Conservation (phyloP, 1,284 basidiomycete species). For the Cutaneotrichosporon mucoides region DNA sequence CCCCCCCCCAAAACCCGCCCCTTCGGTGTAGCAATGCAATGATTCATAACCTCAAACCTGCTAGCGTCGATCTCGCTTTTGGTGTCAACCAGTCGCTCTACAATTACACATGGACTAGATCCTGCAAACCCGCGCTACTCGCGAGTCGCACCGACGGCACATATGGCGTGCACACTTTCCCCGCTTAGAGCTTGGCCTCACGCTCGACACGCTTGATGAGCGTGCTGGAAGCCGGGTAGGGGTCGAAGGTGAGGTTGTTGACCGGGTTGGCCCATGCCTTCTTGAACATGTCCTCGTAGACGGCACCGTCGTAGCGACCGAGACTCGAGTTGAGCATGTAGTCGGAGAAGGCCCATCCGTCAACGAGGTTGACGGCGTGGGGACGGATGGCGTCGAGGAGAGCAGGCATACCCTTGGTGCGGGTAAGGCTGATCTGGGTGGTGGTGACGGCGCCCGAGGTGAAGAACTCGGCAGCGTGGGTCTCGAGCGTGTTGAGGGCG, state of each 20-base stretch:
- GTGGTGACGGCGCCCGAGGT: conserved; percentile 51
- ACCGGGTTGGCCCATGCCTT: conserved; percentile 25
- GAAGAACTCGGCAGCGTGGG: conserved; percentile 53
- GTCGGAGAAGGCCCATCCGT: conserved; percentile 55
- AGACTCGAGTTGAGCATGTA: conserved; percentile 58
- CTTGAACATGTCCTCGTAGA: conserved; percentile 53
- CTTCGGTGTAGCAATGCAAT: too few species aligned
- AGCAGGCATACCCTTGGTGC: conserved; percentile 13
- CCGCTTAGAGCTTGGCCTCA: conserved; percentile 14
- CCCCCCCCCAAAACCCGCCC: too few species aligned
- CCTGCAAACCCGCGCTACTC: too few species aligned
- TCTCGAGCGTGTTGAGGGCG: conserved; percentile 50
- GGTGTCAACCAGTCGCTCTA: too few species aligned
- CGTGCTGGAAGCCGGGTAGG: conserved; percentile 13
- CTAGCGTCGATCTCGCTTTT: too few species aligned
- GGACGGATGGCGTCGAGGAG: conserved; percentile 12
- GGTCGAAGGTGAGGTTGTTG: conserved; percentile 21
- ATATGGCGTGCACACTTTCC: too few species aligned
- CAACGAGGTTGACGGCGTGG: conserved; percentile 49
- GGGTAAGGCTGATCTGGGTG: conserved; percentile 15
- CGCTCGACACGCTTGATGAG: conserved; percentile 19
- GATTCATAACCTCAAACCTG: too few species aligned
- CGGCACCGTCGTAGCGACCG: conserved; percentile 52
- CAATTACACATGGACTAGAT: too few species aligned
- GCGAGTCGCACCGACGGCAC: too few species aligned